Evolutionary conservation across 306 rosid genomes (phyloP), one percentile per base, ranked within the genome.

Genomic region (Ormosia semicastrata): DNA sequence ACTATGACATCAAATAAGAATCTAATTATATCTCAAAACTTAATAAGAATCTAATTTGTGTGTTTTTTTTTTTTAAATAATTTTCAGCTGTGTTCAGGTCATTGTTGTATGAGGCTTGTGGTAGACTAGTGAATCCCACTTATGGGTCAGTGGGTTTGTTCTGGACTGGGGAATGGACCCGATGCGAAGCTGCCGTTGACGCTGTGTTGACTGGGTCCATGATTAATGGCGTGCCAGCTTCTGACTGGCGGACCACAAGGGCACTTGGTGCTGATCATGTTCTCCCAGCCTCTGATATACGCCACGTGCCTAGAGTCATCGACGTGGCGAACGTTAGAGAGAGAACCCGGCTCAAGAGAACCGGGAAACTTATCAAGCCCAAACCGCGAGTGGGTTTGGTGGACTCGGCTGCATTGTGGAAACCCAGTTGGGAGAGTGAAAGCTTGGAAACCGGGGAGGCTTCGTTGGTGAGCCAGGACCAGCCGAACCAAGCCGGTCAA

Each of bases 91-190:
- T 89, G 30, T 93, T 93, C 73, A 90, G 71, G 75, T 90, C 94
- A 7, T 6, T 93, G 37, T 33, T 91, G 82, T 89, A 90, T 24
- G 98, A 91, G 75, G 90, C 97, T 5, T 86, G 94, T 46, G 94
- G 94, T 7, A 83, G 98, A 79, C 78, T 90, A 36, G 90, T 89
- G 81, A 86, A 89, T 83, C 98, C 97, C 1, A 85, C 86, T 1
- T 60, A 83, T 71, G 98, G 98, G 6, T 85, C 93, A 4, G 24
- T 93, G 17, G 98, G 98, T 1, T 59, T 93, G 62, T 75, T 86
- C 18, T 89, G 83, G 79, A 63, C 66, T 2, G 92, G 91, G 3
- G 80, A 89, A 17, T 93, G 92, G 91, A 80, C 24, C n/a, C 82
- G 72, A 37, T 90, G 93, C 66, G 89, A 91, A 79, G 89, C 93